These are phyloP conservation scores for Cicer chorassanicum DNA, from an alignment of 306 rosid species.

Conservation along the genomic window DNA sequence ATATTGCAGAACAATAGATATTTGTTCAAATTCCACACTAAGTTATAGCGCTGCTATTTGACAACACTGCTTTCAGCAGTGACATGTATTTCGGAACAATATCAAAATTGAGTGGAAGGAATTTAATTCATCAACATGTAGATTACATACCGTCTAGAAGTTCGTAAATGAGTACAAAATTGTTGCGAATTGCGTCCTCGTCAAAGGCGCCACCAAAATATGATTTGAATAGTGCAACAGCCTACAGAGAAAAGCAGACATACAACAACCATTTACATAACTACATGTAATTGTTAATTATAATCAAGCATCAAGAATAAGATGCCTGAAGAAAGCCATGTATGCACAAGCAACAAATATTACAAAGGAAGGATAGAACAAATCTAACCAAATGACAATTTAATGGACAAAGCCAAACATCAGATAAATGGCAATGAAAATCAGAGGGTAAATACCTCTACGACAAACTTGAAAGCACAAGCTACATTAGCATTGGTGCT, in stretches of 20 bases:
- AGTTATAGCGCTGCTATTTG: too few species aligned
- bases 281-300: not conserved
- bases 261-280: conserved; percentile 27
- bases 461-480: conserved; percentile 97
- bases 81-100: conserved; percentile 12
- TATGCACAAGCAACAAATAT: conserved; percentile 13
- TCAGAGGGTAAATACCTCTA: conserved; percentile 67
- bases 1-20: too few species aligned
- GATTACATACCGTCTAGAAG: conserved; percentile 82
- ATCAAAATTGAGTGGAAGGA: conserved; percentile 23
- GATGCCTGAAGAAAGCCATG: conserved; percentile 27
- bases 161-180: conserved; percentile 96
- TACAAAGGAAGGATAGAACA: not conserved
- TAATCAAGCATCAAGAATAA: conserved; percentile 11
- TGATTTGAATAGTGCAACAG: conserved; percentile 93
- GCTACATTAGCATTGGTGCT: conserved; percentile 99
- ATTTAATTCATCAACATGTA: conserved; percentile 18
- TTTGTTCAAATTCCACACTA: too few species aligned
- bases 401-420: conserved; percentile 9
- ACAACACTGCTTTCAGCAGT: not conserved
- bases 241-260: conserved; percentile 57
- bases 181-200: conserved; percentile 98
- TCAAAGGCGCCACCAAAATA: conserved; percentile 99
- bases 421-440: conserved; percentile 20
- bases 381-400: conserved; percentile 26